Base-by-base conservation (phyloP, 225 moss, liverwort and hornwort genomes). In the Asterella californica region DNA sequence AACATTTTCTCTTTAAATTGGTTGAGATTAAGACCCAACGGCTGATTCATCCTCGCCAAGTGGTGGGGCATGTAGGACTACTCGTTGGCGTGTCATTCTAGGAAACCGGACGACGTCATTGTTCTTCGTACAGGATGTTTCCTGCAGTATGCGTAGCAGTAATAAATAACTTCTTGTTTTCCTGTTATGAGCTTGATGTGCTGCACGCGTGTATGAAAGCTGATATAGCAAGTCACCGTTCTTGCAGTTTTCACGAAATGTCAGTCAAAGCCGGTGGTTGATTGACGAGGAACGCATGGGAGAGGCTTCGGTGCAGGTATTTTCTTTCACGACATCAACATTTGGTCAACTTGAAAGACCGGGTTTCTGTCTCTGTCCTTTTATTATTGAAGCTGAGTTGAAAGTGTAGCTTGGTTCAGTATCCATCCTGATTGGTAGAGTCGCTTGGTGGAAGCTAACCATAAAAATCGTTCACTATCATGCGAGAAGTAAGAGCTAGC, bases 181-280 rank as follows among this genome's bases (percentile, higher is more conserved):
- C 7, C 61, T 61, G 12, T 61, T 27, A 27, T 67, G 15, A 36
- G 17, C 5, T 37, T 67, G 18, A 36, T 67, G 67, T 36, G 32
- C 67, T 67, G 14, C 33, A 25, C 62, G 12, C 4, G 19, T 62
- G 62, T 24, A 9, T 62, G 62, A 17, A 17, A 59, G 2, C 19
- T 17, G 24, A 57, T 57, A 57, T 19, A 57, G 25, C n/a, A 11
- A 46, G 71, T 72, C 15, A 21, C 22, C 30, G 57, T 38, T 57
- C 24, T 88, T 87, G 72, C 87, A 99, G 95, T 92, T 88, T 67
- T 93, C 97, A 70, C 91, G 97, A 82, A 99, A 93, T 55, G 88
- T 99, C 47, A 99, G 94, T 85, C 97, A 99, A 86, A 99, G 97
- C 86, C 97, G 95, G 72, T 99, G 97, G 97, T 83, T 99, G 83